Conservation (phyloP, 2,329 filamentous ascomycete species). For the Fusarium guadeloupense region DNA sequence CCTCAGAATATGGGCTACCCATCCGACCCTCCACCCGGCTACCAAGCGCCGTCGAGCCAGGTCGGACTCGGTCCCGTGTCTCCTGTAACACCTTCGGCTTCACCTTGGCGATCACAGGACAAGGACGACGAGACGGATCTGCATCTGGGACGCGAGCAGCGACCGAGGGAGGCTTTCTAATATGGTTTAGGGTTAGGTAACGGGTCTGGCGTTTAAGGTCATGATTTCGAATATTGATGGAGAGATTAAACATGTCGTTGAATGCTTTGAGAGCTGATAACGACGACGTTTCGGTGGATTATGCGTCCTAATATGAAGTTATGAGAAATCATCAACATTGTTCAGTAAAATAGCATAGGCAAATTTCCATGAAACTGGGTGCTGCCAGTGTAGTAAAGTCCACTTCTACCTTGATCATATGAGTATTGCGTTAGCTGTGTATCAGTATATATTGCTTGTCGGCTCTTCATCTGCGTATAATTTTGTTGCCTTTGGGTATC, state of each 20-base stretch:
- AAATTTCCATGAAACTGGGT: neutral
- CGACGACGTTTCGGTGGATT: neutral
- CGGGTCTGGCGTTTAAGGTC: constrained; percentile 34
- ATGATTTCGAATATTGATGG: neutral
- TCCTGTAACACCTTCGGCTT: constrained; percentile 40
- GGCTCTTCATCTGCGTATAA: too few species aligned
- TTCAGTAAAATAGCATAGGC: neutral
- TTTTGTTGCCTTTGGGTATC: too few species aligned
- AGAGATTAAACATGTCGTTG: neutral
- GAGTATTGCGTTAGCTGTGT: too few species aligned
- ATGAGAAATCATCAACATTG: neutral
- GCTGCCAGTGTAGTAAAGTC: neutral
- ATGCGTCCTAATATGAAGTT: neutral
- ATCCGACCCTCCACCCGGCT: constrained; percentile 47
- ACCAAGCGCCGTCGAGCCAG: constrained; percentile 47
- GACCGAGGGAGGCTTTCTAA: constrained; percentile 48
- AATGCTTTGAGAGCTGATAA: neutral
- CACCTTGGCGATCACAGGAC: constrained; percentile 41
- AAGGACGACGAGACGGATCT: constrained; percentile 47
- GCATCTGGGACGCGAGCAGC: constrained; percentile 45
- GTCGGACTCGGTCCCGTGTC: constrained; percentile 44
- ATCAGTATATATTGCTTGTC: too few species aligned
- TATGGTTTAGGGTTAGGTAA: neutral
- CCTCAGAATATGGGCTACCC: constrained; percentile 34
- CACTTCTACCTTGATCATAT: too few species aligned